Evolutionary conservation across 2,329 filamentous ascomycete genomes (phyloP), one percentile per base, ranked within the genome.

Genomic region (Endoconidiophora laricicola): DNA sequence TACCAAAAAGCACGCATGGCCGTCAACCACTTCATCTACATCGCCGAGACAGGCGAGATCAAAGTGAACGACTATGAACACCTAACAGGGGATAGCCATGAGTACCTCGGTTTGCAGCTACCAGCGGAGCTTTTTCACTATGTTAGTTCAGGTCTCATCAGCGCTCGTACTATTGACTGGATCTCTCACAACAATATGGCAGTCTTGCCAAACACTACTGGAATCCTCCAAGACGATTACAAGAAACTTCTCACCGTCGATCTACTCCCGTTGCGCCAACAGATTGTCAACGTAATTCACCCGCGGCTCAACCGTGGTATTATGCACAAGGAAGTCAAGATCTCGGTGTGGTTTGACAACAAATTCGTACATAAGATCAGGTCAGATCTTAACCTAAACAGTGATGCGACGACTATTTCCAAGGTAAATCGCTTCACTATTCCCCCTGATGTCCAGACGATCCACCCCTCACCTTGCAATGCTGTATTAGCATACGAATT

Each of bases 121-220:
- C 87, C 91, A 0, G 79, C 87, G 39, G 91, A 98, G 64, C 71
- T 96, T 16, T 88, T 90, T 62, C 83, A 86, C 63, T 96, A 96
- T 62, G 72, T 95, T 46, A 87, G 86, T 52, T 80, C 76, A 47
- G 91, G 86, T 33, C 68, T 95, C 41, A 78, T 96, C 56, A 79
- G 85, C 24, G 73, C 86, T 22, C 78, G 85, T 44, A 71, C 94
- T 37, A 73, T 94, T 10, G 85, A 83, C 61, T 90, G 81, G 74
- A 78, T 94, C 57, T 83, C 85, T 3, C 82, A 86, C 49, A 79
- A 82, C 55, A 80, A 90, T 61, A 76, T 94, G 52, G 66, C 83
- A 26, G 74, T 95, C 47, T 73, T 79, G 47, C 82, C 90, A n/a
- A 91, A 90, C 3, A 69, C 94, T 49, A 91, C 95, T 54, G 85